Conservation (phyloP, 345 rosid genomes). For the Rubroshorea leprosula region DNA sequence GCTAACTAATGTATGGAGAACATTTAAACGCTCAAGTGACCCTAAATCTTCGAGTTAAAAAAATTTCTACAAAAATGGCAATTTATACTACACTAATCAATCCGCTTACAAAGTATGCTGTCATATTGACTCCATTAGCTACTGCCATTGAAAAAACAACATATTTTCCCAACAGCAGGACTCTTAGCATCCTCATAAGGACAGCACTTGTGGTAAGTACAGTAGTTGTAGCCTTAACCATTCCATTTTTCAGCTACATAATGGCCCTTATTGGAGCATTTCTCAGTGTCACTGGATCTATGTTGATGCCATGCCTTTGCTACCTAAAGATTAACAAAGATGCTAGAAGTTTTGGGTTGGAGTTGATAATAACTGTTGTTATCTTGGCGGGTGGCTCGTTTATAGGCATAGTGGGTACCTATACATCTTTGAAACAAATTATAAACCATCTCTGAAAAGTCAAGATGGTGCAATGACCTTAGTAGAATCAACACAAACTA, state of each 20-base stretch:
- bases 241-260: slow-evolving; percentile 60
- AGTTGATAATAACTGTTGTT: slow-evolving; percentile 27
- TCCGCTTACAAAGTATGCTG: slow-evolving; percentile 65
- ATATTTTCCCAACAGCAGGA: slow-evolving; percentile 23
- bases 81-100: slow-evolving; percentile 49
- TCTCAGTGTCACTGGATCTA: slow-evolving; percentile 39
- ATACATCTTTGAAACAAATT: slow-evolving; percentile 42
- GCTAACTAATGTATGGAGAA: slow-evolving; percentile 63
- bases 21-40: slow-evolving; percentile 57
- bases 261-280: slow-evolving; percentile 63
- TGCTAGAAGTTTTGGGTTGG: slow-evolving; percentile 28
- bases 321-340: slow-evolving; percentile 42
- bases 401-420: slow-evolving; percentile 42
- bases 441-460: slow-evolving; percentile 27
- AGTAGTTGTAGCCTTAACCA: slow-evolving; percentile 37
- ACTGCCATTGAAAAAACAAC: slow-evolving; percentile 42
- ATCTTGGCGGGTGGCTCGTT: slow-evolving; percentile 37
- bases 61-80: slow-evolving; percentile 44
- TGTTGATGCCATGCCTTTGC: slow-evolving; percentile 59
- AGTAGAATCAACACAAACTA: no score
- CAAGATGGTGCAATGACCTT: not conserved
- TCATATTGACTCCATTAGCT: slow-evolving; percentile 43
- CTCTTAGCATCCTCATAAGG: slow-evolving; percentile 36
- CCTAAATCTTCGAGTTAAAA: slow-evolving; percentile 46
- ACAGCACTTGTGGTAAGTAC: slow-evolving; percentile 50